These are phyloP conservation scores for Backusella australiensis DNA, from an alignment of 192 early-diverging fungal genomes.

Conservation along the genomic window DNA sequence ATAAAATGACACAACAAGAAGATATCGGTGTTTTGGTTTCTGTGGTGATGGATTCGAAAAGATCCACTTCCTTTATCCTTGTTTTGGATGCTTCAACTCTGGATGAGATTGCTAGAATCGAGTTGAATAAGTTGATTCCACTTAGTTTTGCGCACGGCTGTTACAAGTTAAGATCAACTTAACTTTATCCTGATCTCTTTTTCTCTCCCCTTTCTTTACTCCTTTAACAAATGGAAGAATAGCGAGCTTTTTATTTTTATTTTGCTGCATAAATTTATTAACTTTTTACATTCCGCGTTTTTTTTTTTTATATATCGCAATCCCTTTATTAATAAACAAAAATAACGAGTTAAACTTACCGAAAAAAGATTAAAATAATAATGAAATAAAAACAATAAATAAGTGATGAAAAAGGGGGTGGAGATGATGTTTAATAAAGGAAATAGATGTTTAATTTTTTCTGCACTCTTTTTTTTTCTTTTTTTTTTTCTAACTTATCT, in stretches of 20 bases:
- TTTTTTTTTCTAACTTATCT: neutral
- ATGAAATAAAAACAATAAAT: neutral
- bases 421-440: neutral
- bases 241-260: neutral
- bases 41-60: conserved; percentile 68
- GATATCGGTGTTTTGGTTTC: conserved; percentile 77
- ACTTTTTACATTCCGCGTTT: neutral
- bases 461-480: neutral
- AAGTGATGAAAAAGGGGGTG: neutral
- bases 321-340: conserved; percentile 1
- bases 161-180: conserved; percentile 24
- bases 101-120: conserved; percentile 60
- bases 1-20: conserved; percentile 47
- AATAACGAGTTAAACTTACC: neutral
- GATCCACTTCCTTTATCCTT: conserved; percentile 63
- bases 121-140: conserved; percentile 64
- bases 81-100: conserved; percentile 73
- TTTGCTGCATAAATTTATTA: neutral
- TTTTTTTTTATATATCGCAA: neutral
- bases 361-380: neutral
- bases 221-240: neutral
- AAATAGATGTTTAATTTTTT: neutral
- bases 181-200: neutral
- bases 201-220: neutral
- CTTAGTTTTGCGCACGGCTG: conserved; percentile 70